Base-by-base conservation (phyloP, 2,329 filamentous ascomycete species). In the Aspergillus luchuensis region DNA sequence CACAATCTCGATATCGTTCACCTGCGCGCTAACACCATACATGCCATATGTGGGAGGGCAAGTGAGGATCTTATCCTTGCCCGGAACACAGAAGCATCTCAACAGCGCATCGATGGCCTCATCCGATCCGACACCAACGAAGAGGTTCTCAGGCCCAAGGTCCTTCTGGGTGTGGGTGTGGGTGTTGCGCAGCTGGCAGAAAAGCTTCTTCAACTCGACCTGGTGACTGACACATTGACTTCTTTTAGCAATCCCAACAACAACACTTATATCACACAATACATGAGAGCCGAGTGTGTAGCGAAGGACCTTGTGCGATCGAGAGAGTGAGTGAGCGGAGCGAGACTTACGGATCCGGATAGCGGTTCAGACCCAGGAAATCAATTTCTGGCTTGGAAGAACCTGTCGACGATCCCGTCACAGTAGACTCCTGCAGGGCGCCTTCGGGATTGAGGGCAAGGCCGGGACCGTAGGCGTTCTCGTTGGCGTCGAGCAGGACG, bases 11-110 rank as follows among this genome's bases (percentile, higher is more conserved):
- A 99, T 84, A 72, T 98, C 95, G 80, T 99, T 99, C 67, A 97
- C 89, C 74, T 96, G 90, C 1, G 95, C 95, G 6, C 91, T 96
- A 17, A 99, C 95, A 50, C 87, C 83, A 81, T 99, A 99, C 95
- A 99, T 99, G 79, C 95, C 95, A 76, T 99, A 99, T 0, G 95
- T 99, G 1, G 95, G 95, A 17, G 95, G 95, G 73, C 94, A 98
- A 45, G 92, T 94, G 38, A 99, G 85, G 73, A 99, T 96, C 73
- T 91, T 92, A 79, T 99, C 95, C 66, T 84, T 84, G 49, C 89
- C 91, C 0, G 95, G 95, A 1, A 87, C 81, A 79, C 95, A 99
- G 81, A 99, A 99, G 78, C 91, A 95, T 56, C 95, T 89, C 61
- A 99, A 85, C 43, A 99, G 85, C 5, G 91, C 92, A 78, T 99